phyloP scores from a whole-genome alignment of 805 yeast genomes.

The Candida parachauliodes region DNA sequence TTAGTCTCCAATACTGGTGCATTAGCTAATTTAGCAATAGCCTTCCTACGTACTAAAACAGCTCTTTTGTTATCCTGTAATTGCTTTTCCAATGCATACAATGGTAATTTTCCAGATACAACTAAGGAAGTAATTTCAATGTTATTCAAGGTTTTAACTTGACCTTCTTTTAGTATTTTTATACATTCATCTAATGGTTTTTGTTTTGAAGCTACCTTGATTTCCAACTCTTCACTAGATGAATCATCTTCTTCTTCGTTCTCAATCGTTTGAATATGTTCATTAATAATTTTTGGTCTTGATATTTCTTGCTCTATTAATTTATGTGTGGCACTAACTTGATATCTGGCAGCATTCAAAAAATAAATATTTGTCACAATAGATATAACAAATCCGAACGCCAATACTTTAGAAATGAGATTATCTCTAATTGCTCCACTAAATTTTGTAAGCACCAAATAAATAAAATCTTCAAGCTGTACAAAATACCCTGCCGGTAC shows the following conservation, averaged over 20 bases:
- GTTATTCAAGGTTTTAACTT: constrained; percentile 60
- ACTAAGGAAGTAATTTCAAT: constrained; percentile 74
- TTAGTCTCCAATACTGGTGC: constrained; percentile 74
- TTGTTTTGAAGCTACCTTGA: constrained; percentile 17
- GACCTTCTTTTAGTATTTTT: constrained; percentile 64
- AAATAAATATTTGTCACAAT: constrained; percentile 79
- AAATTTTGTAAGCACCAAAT: constrained; percentile 49
- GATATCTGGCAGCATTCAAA: constrained; percentile 78
- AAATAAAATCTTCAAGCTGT: constrained; percentile 58
- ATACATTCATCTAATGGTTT: constrained; percentile 64
- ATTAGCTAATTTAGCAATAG: constrained; percentile 79
- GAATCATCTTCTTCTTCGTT: constrained; percentile 13
- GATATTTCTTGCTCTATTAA: constrained; percentile 39
- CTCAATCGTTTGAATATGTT: constrained; percentile 27
- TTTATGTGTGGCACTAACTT: constrained; percentile 42
- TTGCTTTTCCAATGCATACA: constrained; percentile 92
- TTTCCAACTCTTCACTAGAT: constrained; percentile 24
- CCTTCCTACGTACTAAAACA: constrained; percentile 85
- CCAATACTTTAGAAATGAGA: constrained; percentile 70
- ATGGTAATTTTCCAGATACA: constrained; percentile 73
- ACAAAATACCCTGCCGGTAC: constrained; percentile 54
- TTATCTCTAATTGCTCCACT: constrained; percentile 75
- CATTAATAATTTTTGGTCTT: constrained; percentile 23
- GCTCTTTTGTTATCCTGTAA: constrained; percentile 88
- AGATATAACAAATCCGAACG: constrained; percentile 70